Conservation (phyloP, 108 stramenopile species). For the Cyclostephanos tholiformis region DNA sequence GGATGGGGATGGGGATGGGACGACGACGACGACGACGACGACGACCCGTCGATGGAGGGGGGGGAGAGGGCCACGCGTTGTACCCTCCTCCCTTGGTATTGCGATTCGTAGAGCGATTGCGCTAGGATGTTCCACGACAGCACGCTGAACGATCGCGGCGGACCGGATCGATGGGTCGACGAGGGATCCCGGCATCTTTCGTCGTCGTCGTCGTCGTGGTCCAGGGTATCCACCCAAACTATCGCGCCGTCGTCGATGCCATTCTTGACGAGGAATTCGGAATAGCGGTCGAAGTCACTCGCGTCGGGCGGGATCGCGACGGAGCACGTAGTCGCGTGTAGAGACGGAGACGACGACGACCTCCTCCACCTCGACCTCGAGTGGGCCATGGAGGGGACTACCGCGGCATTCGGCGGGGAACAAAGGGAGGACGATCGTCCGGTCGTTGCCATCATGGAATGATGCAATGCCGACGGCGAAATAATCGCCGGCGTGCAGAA, state of each 20-base stretch:
- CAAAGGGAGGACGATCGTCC: no score
- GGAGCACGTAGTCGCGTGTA: neutral
- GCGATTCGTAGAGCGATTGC: constrained; percentile 49
- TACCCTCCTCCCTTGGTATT: constrained; percentile 14
- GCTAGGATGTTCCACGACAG: constrained; percentile 57
- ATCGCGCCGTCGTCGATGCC: neutral
- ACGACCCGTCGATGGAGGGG: neutral
- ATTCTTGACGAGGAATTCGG: constrained; percentile 31
- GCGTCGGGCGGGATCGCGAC: neutral
- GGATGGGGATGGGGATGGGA: constrained; percentile 26
- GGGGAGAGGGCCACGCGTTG: constrained; percentile 1
- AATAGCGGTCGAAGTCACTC: constrained; percentile 30
- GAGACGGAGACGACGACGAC: neutral
- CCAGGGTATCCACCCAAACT: constrained; percentile 32
- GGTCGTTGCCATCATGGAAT: neutral
- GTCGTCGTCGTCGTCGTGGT: neutral
- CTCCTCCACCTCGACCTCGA: no score
- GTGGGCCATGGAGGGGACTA: no score
- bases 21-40: neutral
- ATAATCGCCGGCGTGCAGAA: neutral
- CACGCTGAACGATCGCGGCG: constrained; percentile 39
- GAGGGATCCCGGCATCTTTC: neutral
- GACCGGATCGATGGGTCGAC: neutral
- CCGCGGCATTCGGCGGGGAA: no score
- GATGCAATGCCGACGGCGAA: neutral